Base-by-base conservation (phyloP, 805 yeast species). In the Pichia gijzeniarum region DNA sequence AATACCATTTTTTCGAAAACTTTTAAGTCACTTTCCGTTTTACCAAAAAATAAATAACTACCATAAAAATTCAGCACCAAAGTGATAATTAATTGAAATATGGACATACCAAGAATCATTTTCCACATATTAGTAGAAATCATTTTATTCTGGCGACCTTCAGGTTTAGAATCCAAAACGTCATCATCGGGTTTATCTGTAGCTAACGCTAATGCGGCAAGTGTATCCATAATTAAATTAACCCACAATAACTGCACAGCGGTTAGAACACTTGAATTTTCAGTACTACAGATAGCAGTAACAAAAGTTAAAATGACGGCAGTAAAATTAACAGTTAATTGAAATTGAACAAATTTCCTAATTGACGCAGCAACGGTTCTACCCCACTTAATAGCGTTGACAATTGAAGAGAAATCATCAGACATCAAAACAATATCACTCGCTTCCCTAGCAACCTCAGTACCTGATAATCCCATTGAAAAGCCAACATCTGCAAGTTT, bases 231-330 rank as follows among this genome's bases (percentile, higher is more conserved):
- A 47, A 91, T 73, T 51, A 91, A 91, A 63, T 91, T 91, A 62
- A 91, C 93, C 97, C 98, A 91, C 57, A 91, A 70, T 56, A 91
- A 91, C 70, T 93, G 98, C 98, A 91, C 93, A 27, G 99, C 96
- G 61, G 93, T 91, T 56, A 91, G 73, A 12, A 98, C 98, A 56
- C 88, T 90, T 42, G 68, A 1, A 98, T 91, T 1, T 96, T 75
- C 52, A 90, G 70, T 1, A 96, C 96, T 58, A 93, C 82, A 55
- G 93, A 71, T 0, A 95, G 99, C 99, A 7, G 98, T 97, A 56
- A 93, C 90, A 28, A 95, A 84, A 0, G 98, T 93, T 2, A 97
- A 90, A 45, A 85, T 73, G 51, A 91, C 96, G n/a, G 99, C 99
- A 25, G 99, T 91, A 40, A 93, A 77, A 60, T 93, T 93, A 41